These are phyloP conservation scores for Lagenaria siceraria DNA, from an alignment of 306 rosid species.

Conservation along the genomic window DNA sequence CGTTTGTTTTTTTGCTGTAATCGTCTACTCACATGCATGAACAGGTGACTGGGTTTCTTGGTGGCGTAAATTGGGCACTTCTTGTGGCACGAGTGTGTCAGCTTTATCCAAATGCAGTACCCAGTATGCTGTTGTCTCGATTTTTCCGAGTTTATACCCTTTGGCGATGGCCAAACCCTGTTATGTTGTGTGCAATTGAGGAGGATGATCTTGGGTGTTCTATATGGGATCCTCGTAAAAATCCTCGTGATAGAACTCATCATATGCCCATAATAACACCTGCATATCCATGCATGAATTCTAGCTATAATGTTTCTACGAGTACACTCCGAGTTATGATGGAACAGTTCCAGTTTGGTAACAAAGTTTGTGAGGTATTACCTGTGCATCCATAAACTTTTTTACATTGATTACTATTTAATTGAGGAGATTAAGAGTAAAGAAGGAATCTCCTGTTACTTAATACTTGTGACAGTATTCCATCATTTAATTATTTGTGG, in stretches of 20 bases:
- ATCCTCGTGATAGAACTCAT: conserved; percentile 75
- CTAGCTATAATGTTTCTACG: conserved; percentile 91
- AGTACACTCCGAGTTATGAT: conserved; percentile 93
- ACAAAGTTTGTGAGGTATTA: conserved; percentile 67
- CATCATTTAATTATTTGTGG: not conserved
- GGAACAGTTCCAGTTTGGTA: conserved; percentile 77
- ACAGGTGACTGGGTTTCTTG: conserved; percentile 98
- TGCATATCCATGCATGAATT: conserved; percentile 98
- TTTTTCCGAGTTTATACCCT: conserved; percentile 94
- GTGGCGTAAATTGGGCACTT: conserved; percentile 98
- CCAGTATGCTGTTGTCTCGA: conserved; percentile 91
- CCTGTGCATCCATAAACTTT: not conserved
- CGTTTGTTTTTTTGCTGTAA: not conserved
- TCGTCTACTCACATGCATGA: not conserved
- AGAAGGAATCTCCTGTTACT: not conserved
- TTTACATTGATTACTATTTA: not conserved
- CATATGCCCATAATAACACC: conserved; percentile 97
- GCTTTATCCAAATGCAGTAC: conserved; percentile 94
- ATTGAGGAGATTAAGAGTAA: not conserved
- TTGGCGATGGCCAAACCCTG: conserved; percentile 99
- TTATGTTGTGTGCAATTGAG: conserved; percentile 81
- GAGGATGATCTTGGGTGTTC: conserved; percentile 81
- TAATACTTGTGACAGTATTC: not conserved
- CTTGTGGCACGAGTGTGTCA: conserved; percentile 93
- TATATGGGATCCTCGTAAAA: conserved; percentile 91